phyloP scores from a whole-genome alignment of 345 rosid species.

The Eucalyptus curtisii region DNA sequence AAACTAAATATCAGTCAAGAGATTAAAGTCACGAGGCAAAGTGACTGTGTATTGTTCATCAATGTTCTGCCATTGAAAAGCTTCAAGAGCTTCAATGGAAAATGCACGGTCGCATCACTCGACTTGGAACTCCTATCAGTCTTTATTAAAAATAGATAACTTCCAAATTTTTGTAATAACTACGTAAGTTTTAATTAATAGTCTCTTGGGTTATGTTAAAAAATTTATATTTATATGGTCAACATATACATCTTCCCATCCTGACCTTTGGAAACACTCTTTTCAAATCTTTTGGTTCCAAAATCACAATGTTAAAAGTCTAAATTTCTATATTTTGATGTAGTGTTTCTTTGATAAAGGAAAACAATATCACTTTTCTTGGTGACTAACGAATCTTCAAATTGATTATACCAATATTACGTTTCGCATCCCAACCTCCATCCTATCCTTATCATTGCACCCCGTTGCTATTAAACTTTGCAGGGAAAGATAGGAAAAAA shows the following conservation, averaged over 20 bases:
- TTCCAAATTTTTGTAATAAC: neutral
- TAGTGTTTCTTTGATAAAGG: neutral
- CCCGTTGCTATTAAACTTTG: neutral
- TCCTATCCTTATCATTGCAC: neutral
- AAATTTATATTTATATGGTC: neutral
- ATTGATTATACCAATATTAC: neutral
- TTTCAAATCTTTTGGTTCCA: neutral
- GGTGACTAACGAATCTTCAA: neutral
- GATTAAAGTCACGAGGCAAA: neutral
- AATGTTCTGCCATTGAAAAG: neutral
- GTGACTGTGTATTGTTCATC: neutral
- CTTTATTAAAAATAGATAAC: neutral
- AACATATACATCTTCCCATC: neutral
- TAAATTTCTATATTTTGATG: neutral
- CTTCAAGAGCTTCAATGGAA: neutral
- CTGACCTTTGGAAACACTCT: neutral
- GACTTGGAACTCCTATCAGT: neutral
- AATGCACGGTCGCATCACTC: neutral
- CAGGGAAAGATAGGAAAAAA: neutral
- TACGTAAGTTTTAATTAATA: neutral
- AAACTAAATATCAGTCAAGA: neutral
- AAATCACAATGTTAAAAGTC: neutral
- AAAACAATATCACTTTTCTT: neutral
- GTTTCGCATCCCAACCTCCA: neutral
- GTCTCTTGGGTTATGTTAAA: neutral